Evolutionary conservation across 2,329 filamentous ascomycete species (phyloP).

Genomic region (Penicillium psychrosexuale): DNA sequence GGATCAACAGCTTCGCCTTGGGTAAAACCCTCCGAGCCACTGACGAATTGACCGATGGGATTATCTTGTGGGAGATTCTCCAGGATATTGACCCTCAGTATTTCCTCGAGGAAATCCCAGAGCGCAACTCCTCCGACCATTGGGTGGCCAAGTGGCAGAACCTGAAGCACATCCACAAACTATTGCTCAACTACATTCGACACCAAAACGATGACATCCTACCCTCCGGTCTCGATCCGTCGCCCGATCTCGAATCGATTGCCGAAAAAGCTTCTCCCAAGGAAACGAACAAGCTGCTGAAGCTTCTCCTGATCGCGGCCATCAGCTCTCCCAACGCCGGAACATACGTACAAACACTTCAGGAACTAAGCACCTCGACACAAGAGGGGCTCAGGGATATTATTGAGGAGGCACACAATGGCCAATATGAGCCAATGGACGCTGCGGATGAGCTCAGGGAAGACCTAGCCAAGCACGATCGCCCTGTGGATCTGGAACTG

Average conservation of each 20-base stretch:
- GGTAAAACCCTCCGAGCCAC: conserved; percentile 42
- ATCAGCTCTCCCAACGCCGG: conserved; percentile 57
- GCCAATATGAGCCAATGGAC: conserved; percentile 37
- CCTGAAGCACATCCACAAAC: conserved; percentile 48
- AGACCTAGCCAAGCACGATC: conserved; percentile 33
- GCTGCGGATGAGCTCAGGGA: conserved; percentile 39
- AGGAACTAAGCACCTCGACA: conserved; percentile 42
- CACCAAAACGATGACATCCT: conserved; percentile 45
- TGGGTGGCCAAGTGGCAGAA: conserved; percentile 51
- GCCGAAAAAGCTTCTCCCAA: conserved; percentile 44
- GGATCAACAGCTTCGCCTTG: conserved; percentile 47
- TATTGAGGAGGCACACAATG: conserved; percentile 47
- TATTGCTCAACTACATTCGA: conserved; percentile 45
- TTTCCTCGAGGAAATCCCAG: conserved; percentile 48
- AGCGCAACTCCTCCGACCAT: conserved; percentile 43
- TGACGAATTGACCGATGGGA: conserved; percentile 45
- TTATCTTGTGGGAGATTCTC: conserved; percentile 48
- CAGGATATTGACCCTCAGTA: conserved; percentile 49
- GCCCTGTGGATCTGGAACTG: conserved; percentile 44
- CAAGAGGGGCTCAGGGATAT: conserved; percentile 48
- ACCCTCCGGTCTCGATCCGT: conserved; percentile 41
- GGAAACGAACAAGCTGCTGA: conserved; percentile 55
- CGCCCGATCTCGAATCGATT: conserved; percentile 47
- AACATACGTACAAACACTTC: conserved; percentile 53
- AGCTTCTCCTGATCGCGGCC: conserved; percentile 61